phyloP scores from a whole-genome alignment of 2,329 filamentous ascomycete species.

The Aspergillus sp. region DNA sequence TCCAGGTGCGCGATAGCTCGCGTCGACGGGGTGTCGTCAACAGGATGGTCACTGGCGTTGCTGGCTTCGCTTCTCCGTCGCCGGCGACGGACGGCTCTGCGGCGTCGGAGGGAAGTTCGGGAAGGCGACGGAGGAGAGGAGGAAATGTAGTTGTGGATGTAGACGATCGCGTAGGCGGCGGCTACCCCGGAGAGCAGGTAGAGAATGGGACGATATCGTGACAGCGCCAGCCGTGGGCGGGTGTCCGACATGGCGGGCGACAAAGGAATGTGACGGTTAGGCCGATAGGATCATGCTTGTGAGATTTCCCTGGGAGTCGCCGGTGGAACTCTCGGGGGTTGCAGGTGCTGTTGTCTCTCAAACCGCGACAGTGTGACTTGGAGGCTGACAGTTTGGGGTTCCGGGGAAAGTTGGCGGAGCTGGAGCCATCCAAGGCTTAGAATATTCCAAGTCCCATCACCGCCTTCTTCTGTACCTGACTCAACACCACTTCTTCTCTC shows the following conservation, averaged over 20 bases:
- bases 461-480: background rate
- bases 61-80: constrained; percentile 32
- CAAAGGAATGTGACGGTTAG: constrained; percentile 14
- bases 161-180: constrained; percentile 45
- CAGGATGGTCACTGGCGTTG: constrained; percentile 24
- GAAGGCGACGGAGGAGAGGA: constrained; percentile 18
- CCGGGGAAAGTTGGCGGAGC: background rate
- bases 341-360: background rate
- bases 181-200: constrained; percentile 46
- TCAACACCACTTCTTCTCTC: background rate
- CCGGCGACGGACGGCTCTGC: constrained; percentile 41
- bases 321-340: background rate
- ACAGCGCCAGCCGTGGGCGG: constrained; percentile 33
- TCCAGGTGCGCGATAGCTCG: constrained; percentile 43
- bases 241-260: constrained; percentile 34
- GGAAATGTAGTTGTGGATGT: constrained; percentile 38
- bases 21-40: constrained; percentile 36
- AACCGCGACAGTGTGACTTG: background rate
- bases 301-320: background rate
- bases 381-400: background rate
- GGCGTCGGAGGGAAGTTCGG: constrained; percentile 38
- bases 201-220: constrained; percentile 44
- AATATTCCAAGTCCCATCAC: background rate
- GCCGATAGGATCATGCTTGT: constrained; percentile 21
- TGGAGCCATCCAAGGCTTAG: background rate